Evolutionary conservation across 228 moss, liverwort and hornwort genomes (phyloP).

Genomic region (Sphagnum magellanicum): DNA sequence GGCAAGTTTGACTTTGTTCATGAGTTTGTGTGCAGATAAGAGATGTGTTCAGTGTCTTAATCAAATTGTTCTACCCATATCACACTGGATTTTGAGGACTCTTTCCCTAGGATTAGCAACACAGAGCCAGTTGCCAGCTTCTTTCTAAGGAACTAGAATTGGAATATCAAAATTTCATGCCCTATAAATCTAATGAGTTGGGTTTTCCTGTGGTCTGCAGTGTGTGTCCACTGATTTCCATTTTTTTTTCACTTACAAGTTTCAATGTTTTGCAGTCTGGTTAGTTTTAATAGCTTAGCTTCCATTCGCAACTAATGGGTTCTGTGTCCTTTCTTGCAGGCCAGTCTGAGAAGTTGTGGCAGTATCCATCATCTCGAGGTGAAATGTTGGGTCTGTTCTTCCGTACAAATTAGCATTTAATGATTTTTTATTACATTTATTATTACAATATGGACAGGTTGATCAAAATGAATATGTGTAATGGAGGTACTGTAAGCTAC

Average conservation of each 20-base stretch:
- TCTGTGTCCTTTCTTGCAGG: constrained; percentile 19
- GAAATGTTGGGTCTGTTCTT: constrained; percentile 2
- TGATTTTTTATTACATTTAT: neutral
- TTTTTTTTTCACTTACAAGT: constrained; percentile 7
- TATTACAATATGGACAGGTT: neutral
- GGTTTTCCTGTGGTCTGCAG: constrained; percentile 12
- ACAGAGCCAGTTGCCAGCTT: too few species aligned
- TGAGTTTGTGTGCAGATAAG: neutral
- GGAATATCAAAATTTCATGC: constrained; percentile 29
- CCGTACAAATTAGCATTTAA: neutral
- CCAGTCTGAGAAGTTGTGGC: constrained; percentile 76
- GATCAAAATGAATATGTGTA: too few species aligned
- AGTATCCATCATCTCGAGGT: constrained; percentile 68
- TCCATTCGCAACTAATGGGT: neutral
- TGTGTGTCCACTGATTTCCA: constrained; percentile 36
- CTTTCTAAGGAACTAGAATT: constrained; percentile 1
- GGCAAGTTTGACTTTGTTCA: neutral
- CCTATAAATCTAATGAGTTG: constrained; percentile 17
- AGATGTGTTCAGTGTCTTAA: neutral
- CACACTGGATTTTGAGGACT: neutral
- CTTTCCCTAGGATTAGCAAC: neutral
- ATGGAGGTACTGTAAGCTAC: neutral
- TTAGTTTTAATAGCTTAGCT: neutral
- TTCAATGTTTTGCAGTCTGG: neutral
- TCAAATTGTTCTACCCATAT: neutral